A percentile compares a stretch with the other conserved stretches of the same genome.
phyloP scores from a whole-genome alignment of 805 yeast species.

The Candida qinlingensis region DNA sequence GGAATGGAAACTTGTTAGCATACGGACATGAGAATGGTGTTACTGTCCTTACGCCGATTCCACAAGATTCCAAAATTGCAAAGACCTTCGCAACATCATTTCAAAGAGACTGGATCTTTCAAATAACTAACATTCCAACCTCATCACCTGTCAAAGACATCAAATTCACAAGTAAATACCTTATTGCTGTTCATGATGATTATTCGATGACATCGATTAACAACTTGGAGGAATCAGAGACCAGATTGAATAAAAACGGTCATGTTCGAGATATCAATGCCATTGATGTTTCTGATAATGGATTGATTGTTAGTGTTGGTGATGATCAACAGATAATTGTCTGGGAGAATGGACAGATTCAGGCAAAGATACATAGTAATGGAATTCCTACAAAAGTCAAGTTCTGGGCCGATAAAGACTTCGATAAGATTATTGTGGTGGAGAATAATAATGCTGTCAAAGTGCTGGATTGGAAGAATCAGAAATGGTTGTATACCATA shows the following conservation, averaged over 20 bases:
- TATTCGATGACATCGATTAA: constrained; percentile 17
- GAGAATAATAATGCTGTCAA: constrained; percentile 29
- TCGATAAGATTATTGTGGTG: constrained; percentile 28
- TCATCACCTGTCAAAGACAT: constrained; percentile 12
- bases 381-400: constrained; percentile 26
- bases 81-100: constrained; percentile 18
- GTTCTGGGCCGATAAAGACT: constrained; percentile 29
- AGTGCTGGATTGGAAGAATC: constrained; percentile 30
- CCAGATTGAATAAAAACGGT: constrained; percentile 3
- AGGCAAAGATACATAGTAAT: constrained; percentile 9
- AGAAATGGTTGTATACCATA: constrained; percentile 26
- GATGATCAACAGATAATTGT: constrained; percentile 27
- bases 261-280: constrained; percentile 26
- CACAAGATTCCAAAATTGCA: constrained; percentile 17
- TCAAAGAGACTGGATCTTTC: constrained; percentile 25
- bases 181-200: constrained; percentile 17
- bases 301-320: constrained; percentile 26
- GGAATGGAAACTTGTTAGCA: constrained; percentile 22
- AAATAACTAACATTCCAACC: constrained; percentile 9
- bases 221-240: constrained; percentile 17
- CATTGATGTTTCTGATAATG: constrained; percentile 27
- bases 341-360: constrained; percentile 23
- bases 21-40: constrained; percentile 20
- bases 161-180: constrained; percentile 19
- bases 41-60: constrained; percentile 20